phyloP scores from a whole-genome alignment of 192 early-diverging fungal species.

The Coemansia sp. region DNA sequence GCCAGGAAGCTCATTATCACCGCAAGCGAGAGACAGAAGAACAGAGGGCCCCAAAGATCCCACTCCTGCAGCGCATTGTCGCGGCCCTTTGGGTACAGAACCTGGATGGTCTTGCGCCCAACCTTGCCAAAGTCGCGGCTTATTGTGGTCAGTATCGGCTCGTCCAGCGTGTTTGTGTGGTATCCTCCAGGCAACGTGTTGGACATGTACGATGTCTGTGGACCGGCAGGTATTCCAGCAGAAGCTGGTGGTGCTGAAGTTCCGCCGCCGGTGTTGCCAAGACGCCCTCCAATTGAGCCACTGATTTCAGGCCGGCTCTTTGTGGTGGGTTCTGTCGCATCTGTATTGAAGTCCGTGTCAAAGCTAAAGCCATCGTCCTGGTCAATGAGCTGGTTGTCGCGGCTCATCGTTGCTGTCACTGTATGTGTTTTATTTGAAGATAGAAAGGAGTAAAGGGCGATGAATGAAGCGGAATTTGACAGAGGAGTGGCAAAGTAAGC shows the following conservation, averaged over 20 bases:
- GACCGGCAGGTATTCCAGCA: constrained; percentile 22
- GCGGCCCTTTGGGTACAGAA: constrained; percentile 47
- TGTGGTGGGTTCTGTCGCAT: background rate
- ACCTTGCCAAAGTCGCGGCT: constrained; percentile 58
- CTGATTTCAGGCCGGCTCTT: constrained; percentile 48
- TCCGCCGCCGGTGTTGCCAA: constrained; percentile 8
- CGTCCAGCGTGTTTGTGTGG: constrained; percentile 83
- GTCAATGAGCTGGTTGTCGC: constrained; percentile 46
- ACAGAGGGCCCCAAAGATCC: constrained; percentile 96
- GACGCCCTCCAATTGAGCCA: constrained; percentile 48
- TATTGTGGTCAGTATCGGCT: constrained; percentile 90
- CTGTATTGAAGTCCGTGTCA: constrained; percentile 31
- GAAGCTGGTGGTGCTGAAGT: constrained; percentile 1
- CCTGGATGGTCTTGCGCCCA: constrained; percentile 35
- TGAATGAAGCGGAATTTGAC: too few species aligned
- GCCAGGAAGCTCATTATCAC: constrained; percentile 80
- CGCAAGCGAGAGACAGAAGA: constrained; percentile 89
- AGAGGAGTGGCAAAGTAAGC: too few species aligned
- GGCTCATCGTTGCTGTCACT: constrained; percentile 32
- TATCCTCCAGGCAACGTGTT: constrained; percentile 50
- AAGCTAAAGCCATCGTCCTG: constrained; percentile 47
- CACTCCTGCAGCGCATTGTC: constrained; percentile 57
- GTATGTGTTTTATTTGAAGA: background rate
- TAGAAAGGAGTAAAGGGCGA: background rate
- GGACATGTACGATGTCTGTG: constrained; percentile 38